Conservation (phyloP, 495 filamentous ascomycete species). For the Apiosordaria backusii region DNA sequence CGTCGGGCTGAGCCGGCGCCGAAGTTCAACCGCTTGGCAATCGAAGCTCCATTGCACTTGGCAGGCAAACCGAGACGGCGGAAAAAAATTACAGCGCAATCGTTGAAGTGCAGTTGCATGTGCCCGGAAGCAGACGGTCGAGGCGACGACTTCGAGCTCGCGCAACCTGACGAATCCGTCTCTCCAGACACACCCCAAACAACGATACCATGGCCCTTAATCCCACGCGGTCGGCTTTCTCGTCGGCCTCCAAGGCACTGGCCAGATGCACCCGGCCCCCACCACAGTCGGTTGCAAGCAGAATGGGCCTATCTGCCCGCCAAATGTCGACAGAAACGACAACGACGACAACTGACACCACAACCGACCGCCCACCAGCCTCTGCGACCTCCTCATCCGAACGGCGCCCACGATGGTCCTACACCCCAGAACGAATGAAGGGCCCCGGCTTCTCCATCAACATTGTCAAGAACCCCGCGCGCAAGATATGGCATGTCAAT, state of each 20-base stretch:
- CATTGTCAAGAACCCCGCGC: slow-evolving; percentile 45
- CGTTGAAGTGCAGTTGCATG: background rate
- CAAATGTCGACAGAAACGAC: slow-evolving; percentile 5
- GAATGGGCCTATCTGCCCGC: slow-evolving; percentile 8
- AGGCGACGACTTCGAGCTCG: background rate
- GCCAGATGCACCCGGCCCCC: slow-evolving; percentile 19
- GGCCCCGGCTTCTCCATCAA: slow-evolving; percentile 60
- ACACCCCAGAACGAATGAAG: slow-evolving; percentile 73
- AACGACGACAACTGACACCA: background rate
- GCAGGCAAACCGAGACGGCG: background rate
- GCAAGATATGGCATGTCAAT: slow-evolving; percentile 64
- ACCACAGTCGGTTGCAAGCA: slow-evolving; percentile 14
- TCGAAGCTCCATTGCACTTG: background rate
- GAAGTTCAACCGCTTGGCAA: slow-evolving; percentile 1
- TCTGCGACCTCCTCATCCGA: slow-evolving; percentile 1
- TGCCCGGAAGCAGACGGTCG: background rate
- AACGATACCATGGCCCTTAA: slow-evolving; percentile 29
- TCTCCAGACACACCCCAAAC: background rate
- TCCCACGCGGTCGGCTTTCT: slow-evolving; percentile 27
- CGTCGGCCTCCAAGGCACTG: slow-evolving; percentile 16
- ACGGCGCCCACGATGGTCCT: slow-evolving; percentile 67
- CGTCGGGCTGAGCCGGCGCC: background rate
- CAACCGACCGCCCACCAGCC: background rate
- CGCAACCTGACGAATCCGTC: background rate
- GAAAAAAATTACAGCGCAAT: slow-evolving; percentile 6